A percentile compares a stretch with the other conserved stretches of the same genome.
Evolutionary conservation across 495 filamentous ascomycete species (phyloP).

Genomic region (Letharia lupina): DNA sequence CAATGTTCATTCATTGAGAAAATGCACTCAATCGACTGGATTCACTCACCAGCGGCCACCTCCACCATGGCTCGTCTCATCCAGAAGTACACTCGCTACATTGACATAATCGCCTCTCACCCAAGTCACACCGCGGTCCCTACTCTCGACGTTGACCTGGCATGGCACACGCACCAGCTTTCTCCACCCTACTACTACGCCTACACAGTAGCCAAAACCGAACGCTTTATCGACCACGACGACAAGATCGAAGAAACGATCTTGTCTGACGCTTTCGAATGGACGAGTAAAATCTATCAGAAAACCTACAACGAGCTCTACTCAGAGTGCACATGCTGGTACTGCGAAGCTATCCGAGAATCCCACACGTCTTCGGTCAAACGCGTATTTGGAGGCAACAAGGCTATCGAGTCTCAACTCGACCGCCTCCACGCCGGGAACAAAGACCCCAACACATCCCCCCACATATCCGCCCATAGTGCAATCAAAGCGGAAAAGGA

Average conservation of each 20-base stretch:
- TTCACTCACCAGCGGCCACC: constrained; percentile 54
- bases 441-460: constrained; percentile 24
- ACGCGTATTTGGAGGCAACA: constrained; percentile 27
- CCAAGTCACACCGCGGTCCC: constrained; percentile 56
- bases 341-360: constrained; percentile 72
- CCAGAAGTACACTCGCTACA: constrained; percentile 62
- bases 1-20: constrained; percentile 76
- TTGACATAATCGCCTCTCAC: constrained; percentile 53
- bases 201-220: constrained; percentile 9
- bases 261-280: constrained; percentile 35
- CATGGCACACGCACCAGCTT: constrained; percentile 64
- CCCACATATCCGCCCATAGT: constrained; percentile 28
- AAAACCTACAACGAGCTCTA: constrained; percentile 56
- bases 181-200: constrained; percentile 35
- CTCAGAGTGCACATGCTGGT: constrained; percentile 83
- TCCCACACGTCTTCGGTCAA: constrained; percentile 41
- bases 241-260: constrained; percentile 49
- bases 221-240: constrained; percentile 70
- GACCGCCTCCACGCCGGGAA: constrained; percentile 46
- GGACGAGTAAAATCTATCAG: constrained; percentile 65
- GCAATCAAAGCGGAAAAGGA: constrained; percentile 15
- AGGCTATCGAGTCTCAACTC: constrained; percentile 38
- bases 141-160: constrained; percentile 81
- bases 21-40: constrained; percentile 72
- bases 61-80: constrained; percentile 61